A percentile compares a stretch with the other conserved stretches of the same genome.
Conservation (phyloP, 2,329 filamentous ascomycete genomes). For the Trichoderma simmonsii region DNA sequence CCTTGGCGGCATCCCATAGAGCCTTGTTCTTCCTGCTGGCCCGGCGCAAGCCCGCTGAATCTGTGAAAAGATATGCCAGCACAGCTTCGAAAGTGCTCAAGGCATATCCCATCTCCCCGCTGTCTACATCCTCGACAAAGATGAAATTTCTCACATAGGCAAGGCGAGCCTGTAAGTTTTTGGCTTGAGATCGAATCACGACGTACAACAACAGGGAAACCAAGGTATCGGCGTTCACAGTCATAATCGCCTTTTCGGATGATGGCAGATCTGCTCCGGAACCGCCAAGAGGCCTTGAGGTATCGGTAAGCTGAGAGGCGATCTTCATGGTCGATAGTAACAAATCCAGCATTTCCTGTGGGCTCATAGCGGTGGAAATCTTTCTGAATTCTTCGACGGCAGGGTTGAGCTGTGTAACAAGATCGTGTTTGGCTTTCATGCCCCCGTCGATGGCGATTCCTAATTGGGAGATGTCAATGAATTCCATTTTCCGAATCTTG, state of each 20-base stretch:
- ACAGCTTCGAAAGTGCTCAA: constrained; percentile 95
- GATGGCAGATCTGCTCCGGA: constrained; percentile 30
- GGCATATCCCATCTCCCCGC: constrained; percentile 92
- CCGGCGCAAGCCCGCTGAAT: constrained; percentile 76
- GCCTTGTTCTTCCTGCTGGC: constrained; percentile 83
- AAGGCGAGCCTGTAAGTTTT: constrained; percentile 81
- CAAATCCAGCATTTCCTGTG: constrained; percentile 84
- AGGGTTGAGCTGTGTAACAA: constrained; percentile 70
- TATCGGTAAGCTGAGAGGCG: constrained; percentile 66
- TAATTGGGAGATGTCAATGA: constrained; percentile 90
- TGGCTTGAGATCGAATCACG: constrained; percentile 84
- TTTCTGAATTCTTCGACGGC: constrained; percentile 89
- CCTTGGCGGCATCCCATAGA: constrained; percentile 80
- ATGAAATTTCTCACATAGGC: constrained; percentile 97
- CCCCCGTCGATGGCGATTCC: constrained; percentile 83
- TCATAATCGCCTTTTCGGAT: constrained; percentile 55
- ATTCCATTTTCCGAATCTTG: constrained; percentile 89
- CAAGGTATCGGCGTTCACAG: constrained; percentile 80
- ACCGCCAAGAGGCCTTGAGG: constrained; percentile 40
- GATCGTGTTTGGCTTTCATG: constrained; percentile 72
- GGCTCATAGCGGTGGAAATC: constrained; percentile 71
- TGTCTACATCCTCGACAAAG: constrained; percentile 96
- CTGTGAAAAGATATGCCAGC: constrained; percentile 77
- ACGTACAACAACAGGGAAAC: constrained; percentile 90
- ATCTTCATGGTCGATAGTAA: constrained; percentile 78